These are phyloP conservation scores for Rhizophora apiculata DNA, from an alignment of 345 rosid species.

Conservation along the genomic window DNA sequence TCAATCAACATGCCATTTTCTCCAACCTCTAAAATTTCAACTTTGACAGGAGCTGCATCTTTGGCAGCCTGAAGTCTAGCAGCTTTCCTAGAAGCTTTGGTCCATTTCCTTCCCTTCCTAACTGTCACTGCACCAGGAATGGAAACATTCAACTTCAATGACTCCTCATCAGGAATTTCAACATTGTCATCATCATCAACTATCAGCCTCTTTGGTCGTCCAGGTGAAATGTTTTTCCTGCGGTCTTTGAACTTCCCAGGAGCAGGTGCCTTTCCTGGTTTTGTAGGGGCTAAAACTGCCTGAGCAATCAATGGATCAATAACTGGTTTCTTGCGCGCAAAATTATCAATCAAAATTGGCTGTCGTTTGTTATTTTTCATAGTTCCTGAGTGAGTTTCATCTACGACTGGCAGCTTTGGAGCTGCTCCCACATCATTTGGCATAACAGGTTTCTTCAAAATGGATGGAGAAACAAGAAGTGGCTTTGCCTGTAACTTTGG, in stretches of 20 bases:
- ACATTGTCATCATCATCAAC: conserved; percentile 43
- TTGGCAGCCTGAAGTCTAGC: conserved; percentile 85
- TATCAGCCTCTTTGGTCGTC: conserved; percentile 57
- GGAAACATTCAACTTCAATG: conserved; percentile 54
- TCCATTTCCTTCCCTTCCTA: conserved; percentile 97
- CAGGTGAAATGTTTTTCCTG: conserved; percentile 54
- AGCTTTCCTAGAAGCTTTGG: conserved; percentile 93
- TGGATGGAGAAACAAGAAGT: conserved; percentile 53
- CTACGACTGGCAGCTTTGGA: conserved; percentile 35
- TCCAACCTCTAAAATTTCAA: conserved; percentile 86
- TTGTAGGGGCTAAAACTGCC: conserved; percentile 71
- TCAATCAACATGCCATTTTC: conserved; percentile 86
- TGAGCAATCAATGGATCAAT: conserved; percentile 69
- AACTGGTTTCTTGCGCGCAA: conserved; percentile 68
- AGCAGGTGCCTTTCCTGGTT: conserved; percentile 69
- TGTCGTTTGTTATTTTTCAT: conserved; percentile 60
- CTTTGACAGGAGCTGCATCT: conserved; percentile 96
- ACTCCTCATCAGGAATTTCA: conserved; percentile 68
- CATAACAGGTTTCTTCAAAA: conserved; percentile 55
- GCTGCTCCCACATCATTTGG: conserved; percentile 81
- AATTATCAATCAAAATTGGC: conserved; percentile 91
- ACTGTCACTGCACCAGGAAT: conserved; percentile 54
- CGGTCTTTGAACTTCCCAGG: conserved; percentile 68
- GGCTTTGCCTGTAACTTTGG: conserved; percentile 76
- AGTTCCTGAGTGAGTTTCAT: conserved; percentile 38